A percentile compares a stretch with the other conserved stretches of the same genome.
phyloP scores from a whole-genome alignment of 345 rosid genomes.

The Eucalyptus virginea region DNA sequence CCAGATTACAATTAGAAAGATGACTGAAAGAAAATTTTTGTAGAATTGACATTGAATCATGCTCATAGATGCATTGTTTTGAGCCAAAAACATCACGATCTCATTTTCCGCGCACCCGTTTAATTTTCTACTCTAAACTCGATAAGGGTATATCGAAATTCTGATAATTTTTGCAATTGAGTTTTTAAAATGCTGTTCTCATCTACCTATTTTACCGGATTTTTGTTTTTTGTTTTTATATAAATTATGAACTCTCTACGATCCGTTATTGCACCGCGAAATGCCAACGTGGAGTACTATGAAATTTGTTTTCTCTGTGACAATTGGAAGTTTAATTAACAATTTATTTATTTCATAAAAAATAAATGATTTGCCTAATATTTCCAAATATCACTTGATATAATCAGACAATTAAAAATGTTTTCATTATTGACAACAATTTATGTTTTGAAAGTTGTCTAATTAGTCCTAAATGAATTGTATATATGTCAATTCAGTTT shows the following conservation, averaged over 20 bases:
- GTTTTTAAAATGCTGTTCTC: neutral
- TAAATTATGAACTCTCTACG: neutral
- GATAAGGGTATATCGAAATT: neutral
- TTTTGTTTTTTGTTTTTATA: no score
- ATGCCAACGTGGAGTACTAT: accelerated
- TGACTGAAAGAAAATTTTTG: accelerated
- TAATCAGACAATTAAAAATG: accelerated
- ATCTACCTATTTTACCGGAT: neutral
- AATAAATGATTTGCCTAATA: accelerated
- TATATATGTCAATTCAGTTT: accelerated
- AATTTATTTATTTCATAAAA: no score
- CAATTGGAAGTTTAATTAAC: no score
- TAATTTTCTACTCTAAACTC: no score
- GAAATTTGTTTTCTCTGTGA: neutral
- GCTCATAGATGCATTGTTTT: neutral
- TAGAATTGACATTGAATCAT: neutral
- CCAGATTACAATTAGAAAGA: neutral
- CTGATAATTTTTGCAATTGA: neutral
- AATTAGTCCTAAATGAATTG: accelerated
- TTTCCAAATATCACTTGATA: no score
- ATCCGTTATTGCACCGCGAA: neutral
- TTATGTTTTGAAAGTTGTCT: no score
- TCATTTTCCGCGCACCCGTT: no score
- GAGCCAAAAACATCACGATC: neutral
- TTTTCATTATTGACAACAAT: accelerated